Base-by-base conservation (phyloP, 495 filamentous ascomycete species). In the Lasiosphaeria ovina region DNA sequence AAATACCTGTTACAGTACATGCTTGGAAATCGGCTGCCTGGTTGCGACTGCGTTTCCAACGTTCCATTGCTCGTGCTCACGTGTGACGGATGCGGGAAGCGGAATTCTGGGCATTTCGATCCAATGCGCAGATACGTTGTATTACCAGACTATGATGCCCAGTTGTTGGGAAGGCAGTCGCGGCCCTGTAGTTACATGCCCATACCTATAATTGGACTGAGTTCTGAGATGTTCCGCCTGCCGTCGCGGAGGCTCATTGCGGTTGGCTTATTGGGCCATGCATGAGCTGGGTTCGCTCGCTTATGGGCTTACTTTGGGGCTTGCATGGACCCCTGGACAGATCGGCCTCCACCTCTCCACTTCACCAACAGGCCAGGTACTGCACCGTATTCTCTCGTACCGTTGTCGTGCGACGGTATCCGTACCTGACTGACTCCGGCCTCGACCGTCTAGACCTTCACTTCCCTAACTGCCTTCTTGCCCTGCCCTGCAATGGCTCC, bases 261-360 rank as follows among this genome's bases (percentile, higher is more conserved):
- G 44, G 16, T 9, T 11, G 12, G 16, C 44, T n/a, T 47, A 14
- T 14, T 47, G 12, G 44, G 12, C 12, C 44, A 47, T 47, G 44
- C 44, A 47, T 47, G 44, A 47, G 44, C 44, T 47, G 44, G 44
- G 44, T 47, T 47, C 24, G 44, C 44, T 47, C 44, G 44, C 44
- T 47, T 47, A 7, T n/a, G 12, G 44, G 12, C 16, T 11, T 14
- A 11, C 16, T 42, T 42, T 47, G 44, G 11, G 12, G 6, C 44
- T 47, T 47, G 44, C 44, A 47, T 47, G 44, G 44, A 11, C 44
- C 44, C 44, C 44, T 47, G 44, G 44, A n/a, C 44, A 14, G 44
- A 47, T 47, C 44, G 44, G 44, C 44, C 12, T n/a, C 44, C 12
- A 11, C 12, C 44, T 8, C 12, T 24, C 24, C 24, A 24, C 24